Percentiles rank a stretch among this genome's conserved stretches.
Evolutionary conservation across 2,329 filamentous ascomycete species (phyloP).

Genomic region (Neopestalotiopsis rosae): DNA sequence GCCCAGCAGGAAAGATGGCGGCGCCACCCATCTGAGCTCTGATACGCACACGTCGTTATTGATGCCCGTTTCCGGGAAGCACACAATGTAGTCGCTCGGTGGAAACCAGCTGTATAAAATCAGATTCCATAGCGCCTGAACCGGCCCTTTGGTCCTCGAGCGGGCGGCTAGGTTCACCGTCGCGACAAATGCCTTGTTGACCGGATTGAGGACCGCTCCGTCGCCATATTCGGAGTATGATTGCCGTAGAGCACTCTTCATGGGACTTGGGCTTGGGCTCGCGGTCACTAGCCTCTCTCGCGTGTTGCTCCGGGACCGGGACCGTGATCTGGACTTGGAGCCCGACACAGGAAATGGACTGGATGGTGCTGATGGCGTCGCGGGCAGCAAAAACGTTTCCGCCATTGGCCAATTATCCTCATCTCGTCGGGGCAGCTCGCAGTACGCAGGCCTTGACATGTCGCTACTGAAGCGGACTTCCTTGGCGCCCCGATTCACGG

Average conservation of each 20-base stretch:
- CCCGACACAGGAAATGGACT: neutral
- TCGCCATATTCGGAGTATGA: neutral
- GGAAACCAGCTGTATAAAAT: conserved; percentile 5
- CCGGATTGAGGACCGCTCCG: neutral
- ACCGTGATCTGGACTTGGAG: neutral
- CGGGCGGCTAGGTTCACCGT: neutral
- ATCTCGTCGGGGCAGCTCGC: neutral
- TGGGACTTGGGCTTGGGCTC: neutral
- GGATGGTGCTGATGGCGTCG: neutral
- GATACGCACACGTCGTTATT: neutral
- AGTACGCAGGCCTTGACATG: neutral
- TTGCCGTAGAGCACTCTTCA: neutral
- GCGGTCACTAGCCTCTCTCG: neutral
- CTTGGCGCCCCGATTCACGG: neutral
- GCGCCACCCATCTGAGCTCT: neutral
- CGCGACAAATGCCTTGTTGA: neutral
- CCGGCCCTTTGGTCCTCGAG: neutral
- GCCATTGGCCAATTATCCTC: neutral
- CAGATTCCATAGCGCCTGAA: conserved; percentile 1
- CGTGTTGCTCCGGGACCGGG: neutral
- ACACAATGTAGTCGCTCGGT: conserved; percentile 4
- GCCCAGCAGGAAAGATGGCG: neutral
- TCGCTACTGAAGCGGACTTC: neutral
- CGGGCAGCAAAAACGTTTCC: neutral
- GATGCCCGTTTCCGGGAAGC: neutral